Evolutionary conservation across 495 filamentous ascomycete species (phyloP).

Genomic region (Platismatia glauca): DNA sequence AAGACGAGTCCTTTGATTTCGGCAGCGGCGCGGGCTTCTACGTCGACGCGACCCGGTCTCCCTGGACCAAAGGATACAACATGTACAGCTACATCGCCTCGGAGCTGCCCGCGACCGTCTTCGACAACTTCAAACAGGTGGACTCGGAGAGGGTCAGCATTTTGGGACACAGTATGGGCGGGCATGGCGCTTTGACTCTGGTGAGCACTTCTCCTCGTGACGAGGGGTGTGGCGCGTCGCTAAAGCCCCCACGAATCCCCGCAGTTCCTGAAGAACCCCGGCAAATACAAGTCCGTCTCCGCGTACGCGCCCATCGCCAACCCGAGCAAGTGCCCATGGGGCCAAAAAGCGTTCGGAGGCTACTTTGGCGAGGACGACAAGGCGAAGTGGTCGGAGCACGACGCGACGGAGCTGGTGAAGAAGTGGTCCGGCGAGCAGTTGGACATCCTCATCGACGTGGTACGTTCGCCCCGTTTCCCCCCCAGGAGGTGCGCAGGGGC

Average conservation of each 20-base stretch:
- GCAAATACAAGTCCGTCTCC: slow-evolving; percentile 74
- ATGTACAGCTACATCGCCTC: slow-evolving; percentile 87
- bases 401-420: slow-evolving; percentile 84
- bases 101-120: slow-evolving; percentile 73
- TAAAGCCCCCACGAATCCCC: too few relatives aligned
- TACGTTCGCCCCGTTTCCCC: slow-evolving; percentile 29
- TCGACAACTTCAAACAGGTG: slow-evolving; percentile 54
- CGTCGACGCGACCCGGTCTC: slow-evolving; percentile 72
- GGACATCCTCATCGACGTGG: slow-evolving; percentile 74
- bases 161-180: slow-evolving; percentile 92
- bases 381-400: slow-evolving; percentile 74
- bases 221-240: too few relatives aligned
- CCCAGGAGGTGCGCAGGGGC: not conserved
- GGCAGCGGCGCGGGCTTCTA: slow-evolving; percentile 90
- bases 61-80: slow-evolving; percentile 66
- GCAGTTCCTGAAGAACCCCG: slow-evolving; percentile 79
- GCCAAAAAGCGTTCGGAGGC: slow-evolving; percentile 85
- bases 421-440: slow-evolving; percentile 57
- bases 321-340: slow-evolving; percentile 80
- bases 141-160: slow-evolving; percentile 64
- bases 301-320: slow-evolving; percentile 93
- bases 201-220: slow-evolving; percentile 33
- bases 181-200: slow-evolving; percentile 85
- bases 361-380: slow-evolving; percentile 71
- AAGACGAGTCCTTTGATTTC: slow-evolving; percentile 83